These are phyloP conservation scores for Hydnum rufescens DNA, from an alignment of 768 basidiomycete genomes.

Conservation along the genomic window DNA sequence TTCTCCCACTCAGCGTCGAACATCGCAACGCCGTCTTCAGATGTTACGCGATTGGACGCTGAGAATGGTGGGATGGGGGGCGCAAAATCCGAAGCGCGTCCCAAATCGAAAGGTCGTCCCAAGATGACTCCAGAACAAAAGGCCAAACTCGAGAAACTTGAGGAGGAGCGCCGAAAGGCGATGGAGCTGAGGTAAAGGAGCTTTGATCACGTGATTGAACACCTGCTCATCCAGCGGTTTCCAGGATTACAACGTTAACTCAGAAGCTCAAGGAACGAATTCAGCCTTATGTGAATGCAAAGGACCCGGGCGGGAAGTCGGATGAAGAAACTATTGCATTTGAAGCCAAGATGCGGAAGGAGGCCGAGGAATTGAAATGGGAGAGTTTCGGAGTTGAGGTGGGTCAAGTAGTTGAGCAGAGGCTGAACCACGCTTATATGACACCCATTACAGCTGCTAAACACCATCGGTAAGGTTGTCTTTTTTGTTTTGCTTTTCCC, in stretches of 20 bases:
- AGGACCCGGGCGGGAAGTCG: conserved; percentile 54
- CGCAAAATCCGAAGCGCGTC: no score
- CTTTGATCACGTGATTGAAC: neutral
- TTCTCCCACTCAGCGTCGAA: conserved; percentile 10
- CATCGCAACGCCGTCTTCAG: conserved; percentile 10
- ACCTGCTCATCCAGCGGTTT: no score
- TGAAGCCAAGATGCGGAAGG: conserved; percentile 51
- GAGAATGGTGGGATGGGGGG: no score
- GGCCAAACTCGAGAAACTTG: conserved; percentile 64
- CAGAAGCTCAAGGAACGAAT: conserved; percentile 68
- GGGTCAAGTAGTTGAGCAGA: conserved; percentile 12
- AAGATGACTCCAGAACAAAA: conserved; percentile 67
- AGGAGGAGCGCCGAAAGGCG: conserved; percentile 57
- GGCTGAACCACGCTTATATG: conserved; percentile 1
- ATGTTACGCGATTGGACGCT: conserved; percentile 3
- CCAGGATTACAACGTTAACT: conserved; percentile 27
- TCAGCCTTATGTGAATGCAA: conserved; percentile 80
- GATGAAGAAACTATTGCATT: conserved; percentile 73
- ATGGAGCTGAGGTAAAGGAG: conserved; percentile 48
- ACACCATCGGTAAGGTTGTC: conserved; percentile 41
- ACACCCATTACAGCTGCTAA: conserved; percentile 38
- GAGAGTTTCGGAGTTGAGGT: conserved; percentile 97
- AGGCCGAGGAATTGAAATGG: conserved; percentile 88
- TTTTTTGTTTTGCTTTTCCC: neutral
- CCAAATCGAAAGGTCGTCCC: conserved; percentile 15